Base-by-base conservation (phyloP, 257 asterid genomes). In the Salvia miltiorrhiza region DNA sequence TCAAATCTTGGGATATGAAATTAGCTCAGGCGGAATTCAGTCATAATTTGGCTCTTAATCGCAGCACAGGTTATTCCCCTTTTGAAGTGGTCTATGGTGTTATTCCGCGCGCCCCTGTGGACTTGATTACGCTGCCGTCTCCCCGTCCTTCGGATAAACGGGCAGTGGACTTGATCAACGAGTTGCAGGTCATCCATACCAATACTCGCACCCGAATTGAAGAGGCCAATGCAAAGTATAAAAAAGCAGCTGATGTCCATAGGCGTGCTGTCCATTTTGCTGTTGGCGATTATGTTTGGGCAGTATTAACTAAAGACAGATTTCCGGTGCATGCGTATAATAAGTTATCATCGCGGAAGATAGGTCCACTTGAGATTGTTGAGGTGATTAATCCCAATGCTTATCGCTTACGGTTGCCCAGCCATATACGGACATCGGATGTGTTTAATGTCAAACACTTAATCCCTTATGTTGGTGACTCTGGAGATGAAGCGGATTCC, bases 331-430 rank as follows among this genome's bases (percentile, higher is more conserved):
- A n/a, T n/a, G n/a, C n/a, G 55, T 39, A 16, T n/a, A 19, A 39
- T 35, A 54, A 35, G 21, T 28, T 68, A 1, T 6, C 48, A 1
- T 14, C 61, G 0, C 16, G 50, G 0, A 50, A 50, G 52, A 67
- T 67, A 9, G 63, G 63, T 7, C 63, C 37, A 5, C 0, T 67
- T 4, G 72, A 49, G 7, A 14, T 67, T 5, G 2, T 49, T 1
- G 48, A 10, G 23, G 52, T 32, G 39, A 67, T 52, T 0, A 67
- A 67, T 19, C 72, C 72, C 0, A 67, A 67, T 52, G 63, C 68
- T 2, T 63, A 63, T 14, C 33, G 40, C 1, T 4, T 56, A 1
- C 2, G 5, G 2, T 8, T 56, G 20, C 63, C 63, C 4, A 4
- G 1, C 2, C 39, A 63, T 21, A 0, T 43, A 0, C 9, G 21